Evolutionary conservation across 176 grass and related monocot genomes (phyloP).

Genomic region (Dendrocalamus sinicus): DNA sequence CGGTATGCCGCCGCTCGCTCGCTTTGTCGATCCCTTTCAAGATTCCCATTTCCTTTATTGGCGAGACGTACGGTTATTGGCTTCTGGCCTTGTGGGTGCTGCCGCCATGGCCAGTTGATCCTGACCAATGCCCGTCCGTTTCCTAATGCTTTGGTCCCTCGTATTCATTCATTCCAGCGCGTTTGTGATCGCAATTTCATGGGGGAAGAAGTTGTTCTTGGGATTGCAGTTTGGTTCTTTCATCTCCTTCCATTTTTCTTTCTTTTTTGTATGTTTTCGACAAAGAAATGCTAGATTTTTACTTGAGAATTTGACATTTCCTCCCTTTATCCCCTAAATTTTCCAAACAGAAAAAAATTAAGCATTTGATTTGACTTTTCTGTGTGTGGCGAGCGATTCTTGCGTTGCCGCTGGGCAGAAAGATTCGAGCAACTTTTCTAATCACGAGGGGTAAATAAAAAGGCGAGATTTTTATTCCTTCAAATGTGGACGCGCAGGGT

Average conservation of each 20-base stretch:
- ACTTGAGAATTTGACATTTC: not conserved
- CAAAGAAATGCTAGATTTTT: not conserved
- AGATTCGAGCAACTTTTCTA: not conserved
- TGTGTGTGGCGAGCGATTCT: not conserved
- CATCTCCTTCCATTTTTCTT: not conserved
- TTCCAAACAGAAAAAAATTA: no score
- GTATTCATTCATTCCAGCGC: no score
- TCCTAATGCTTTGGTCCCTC: no score
- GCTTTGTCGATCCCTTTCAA: not conserved
- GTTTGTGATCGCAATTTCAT: no score
- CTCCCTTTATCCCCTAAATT: no score
- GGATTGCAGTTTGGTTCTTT: not conserved
- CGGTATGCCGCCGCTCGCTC: constrained; percentile 41
- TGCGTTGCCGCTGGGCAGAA: not conserved
- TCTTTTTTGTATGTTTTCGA: not conserved
- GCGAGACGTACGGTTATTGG: no score
- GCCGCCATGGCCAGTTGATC: not conserved
- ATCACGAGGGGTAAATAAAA: not conserved
- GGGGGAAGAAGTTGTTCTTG: no score
- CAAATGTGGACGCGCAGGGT: constrained; percentile 45
- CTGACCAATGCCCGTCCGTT: not conserved
- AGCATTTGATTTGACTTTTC: not conserved
- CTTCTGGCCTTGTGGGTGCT: not conserved
- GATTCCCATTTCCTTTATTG: not conserved
- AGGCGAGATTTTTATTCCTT: not conserved